Evolutionary conservation across 2,329 filamentous ascomycete species (phyloP), one percentile per base, ranked within the genome.

Genomic region (Podosphaera xanthii): DNA sequence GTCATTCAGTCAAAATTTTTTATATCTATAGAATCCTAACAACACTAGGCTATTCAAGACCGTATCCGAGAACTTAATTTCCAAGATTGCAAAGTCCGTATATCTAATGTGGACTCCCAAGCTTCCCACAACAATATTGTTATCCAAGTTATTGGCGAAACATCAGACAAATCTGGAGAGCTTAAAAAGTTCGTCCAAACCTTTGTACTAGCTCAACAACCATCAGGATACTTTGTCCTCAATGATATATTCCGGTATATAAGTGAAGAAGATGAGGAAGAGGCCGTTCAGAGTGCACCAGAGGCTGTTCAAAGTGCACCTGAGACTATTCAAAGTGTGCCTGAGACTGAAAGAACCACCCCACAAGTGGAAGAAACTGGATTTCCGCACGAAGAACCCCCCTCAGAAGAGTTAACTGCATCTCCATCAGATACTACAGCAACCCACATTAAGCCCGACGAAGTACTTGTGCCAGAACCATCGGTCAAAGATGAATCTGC

Each of bases 191-290:
- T 98, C 69, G 86, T 90, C 48, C 92, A 98, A 77, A 97, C 91
- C 58, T 98, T 98, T 67, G 87, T 98, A 63, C 86, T 98, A 63
- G 92, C 92, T 56, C 83, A 91, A 72, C 92, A 98, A 75, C 88
- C 88, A 57, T 94, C 91, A 60, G 92, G 92, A 63, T 98, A 97
- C 77, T 98, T 94, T 67, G 91, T 98, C 40, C 80, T 98, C 67
- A 98, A 98, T 72, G 92, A 98, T 69, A 95, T 98, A 70, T 88
- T 97, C 76, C 81, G 92, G 66, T 97, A 94, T 73, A 83, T 98
- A 64, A 82, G 84, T 64, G 87, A 92, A 62, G 86, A 91, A 66
- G 78, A 78, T 49, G 89, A 96, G 62, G 87, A 87, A 61, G 82
- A 84, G 62, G 73, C 81, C 65, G 73, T 75, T 54, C 77, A 81